Base-by-base conservation (phyloP, 768 basidiomycete species). In the Rhizopogon salebrosus region DNA sequence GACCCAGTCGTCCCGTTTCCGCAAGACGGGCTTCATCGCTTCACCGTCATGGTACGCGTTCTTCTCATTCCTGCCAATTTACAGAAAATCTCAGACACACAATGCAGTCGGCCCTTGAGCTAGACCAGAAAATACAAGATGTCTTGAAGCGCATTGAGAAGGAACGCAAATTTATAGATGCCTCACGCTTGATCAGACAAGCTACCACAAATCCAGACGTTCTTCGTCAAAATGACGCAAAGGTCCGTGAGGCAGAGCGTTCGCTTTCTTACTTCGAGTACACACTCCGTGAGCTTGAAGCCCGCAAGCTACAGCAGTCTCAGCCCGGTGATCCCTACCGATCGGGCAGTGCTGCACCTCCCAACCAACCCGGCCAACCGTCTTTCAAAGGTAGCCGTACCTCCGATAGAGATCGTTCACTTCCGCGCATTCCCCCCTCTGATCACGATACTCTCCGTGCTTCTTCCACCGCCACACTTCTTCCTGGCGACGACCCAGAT, bases 61-160 rank as follows among this genome's bases (percentile, higher is more conserved):
- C 36, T 42, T 60, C 59, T 40, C 53, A 39, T 36, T n/a, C 27
- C 3, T 43, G 50, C 56, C 51, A 29, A 55, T 55, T 13, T 26
- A 43, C 24, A 10, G 29, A 41, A 59, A 20, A 60, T 46, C 20
- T 49, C 55, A 49, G 5, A 20, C 26, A 3, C 40, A 14, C 27
- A 41, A 40, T 11, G 31, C 31, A 22, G 48, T 54, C 70, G 68
- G 58, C 70, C 46, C 64, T 66, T 64, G 87, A 90, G 72, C 76
- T 92, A 72, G 91, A 93, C 82, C 85, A 85, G 81, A 95, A 94
- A 82, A 92, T 95, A 68, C 84, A 86, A 69, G 90, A 92, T 70
- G 84, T 94, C 63, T 83, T 86, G 74, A 87, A 83, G 71, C 88
- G 89, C 69, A 94, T 95, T 68, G 82, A 87, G 74, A 93, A 88